Percentiles rank a stretch among this genome's conserved stretches.
These are phyloP conservation scores for Passalora sequoiae DNA, from an alignment of 2,329 filamentous ascomycete species.

Conservation along the genomic window DNA sequence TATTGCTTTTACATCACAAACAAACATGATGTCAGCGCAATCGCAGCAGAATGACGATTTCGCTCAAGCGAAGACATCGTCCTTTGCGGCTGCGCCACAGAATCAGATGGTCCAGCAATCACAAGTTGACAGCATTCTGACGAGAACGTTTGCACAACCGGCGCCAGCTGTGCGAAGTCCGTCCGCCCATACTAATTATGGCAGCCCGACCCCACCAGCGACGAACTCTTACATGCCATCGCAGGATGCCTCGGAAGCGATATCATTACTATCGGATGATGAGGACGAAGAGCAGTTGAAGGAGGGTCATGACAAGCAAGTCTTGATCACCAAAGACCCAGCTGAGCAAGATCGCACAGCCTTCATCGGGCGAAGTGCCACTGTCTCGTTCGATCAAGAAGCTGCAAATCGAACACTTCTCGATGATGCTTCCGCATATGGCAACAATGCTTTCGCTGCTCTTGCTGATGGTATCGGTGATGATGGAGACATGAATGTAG, in stretches of 20 bases:
- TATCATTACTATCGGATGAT: constrained; percentile 24
- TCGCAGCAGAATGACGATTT: neutral
- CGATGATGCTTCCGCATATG: constrained; percentile 7
- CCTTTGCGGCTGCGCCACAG: constrained; percentile 1
- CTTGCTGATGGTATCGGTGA: constrained; percentile 8
- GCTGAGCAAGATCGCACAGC: constrained; percentile 4
- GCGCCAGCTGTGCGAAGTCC: constrained; percentile 2
- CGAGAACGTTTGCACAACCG: constrained; percentile 21
- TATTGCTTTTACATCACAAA: too few relatives aligned
- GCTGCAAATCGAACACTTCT: neutral
- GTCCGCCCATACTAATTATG: constrained; percentile 7
- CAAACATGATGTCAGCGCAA: too few relatives aligned
- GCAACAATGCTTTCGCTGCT: constrained; percentile 15
- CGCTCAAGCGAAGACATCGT: neutral
- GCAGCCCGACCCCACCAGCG: constrained; percentile 9
- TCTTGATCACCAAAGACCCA: constrained; percentile 4
- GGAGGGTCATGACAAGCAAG: neutral
- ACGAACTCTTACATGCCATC: constrained; percentile 18
- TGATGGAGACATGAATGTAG: constrained; percentile 10
- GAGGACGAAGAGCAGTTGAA: constrained; percentile 4
- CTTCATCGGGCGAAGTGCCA: neutral
- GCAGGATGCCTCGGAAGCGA: constrained; percentile 15
- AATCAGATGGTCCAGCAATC: constrained; percentile 23
- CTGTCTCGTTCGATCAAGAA: constrained; percentile 1
- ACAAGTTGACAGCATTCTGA: constrained; percentile 21